phyloP scores from a whole-genome alignment of 345 rosid species.

The Physaria fendleri region DNA sequence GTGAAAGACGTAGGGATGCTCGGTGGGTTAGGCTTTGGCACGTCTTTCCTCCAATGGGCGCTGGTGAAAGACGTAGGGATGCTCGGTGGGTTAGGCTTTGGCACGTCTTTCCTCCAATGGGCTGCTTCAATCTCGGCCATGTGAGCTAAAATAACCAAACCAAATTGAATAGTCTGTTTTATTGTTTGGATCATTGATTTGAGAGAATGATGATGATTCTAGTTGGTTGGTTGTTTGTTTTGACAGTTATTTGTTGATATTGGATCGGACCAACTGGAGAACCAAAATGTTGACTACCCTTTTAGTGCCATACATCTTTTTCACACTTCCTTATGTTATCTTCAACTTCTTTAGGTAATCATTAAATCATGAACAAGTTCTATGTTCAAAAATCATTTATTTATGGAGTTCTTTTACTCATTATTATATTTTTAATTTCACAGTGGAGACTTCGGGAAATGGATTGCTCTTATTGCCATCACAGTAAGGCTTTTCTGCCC shows the following conservation, averaged over 20 bases:
- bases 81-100: conserved; percentile 69
- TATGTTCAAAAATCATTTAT: not conserved
- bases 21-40: conserved; percentile 70
- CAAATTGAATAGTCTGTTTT: not conserved
- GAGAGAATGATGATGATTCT: conserved; percentile 2
- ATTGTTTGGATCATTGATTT: not conserved
- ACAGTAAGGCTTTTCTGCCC: conserved; percentile 76
- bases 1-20: conserved; percentile 44
- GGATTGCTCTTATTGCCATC: conserved; percentile 76
- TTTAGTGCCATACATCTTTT: conserved; percentile 78
- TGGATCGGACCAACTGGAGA: conserved; percentile 95
- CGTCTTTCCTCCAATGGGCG: conserved; percentile 72
- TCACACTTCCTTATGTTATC: conserved; percentile 64
- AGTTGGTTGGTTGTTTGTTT: conserved; percentile 5
- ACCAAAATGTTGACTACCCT: conserved; percentile 89
- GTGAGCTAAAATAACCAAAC: conserved; percentile 31
- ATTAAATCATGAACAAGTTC: not conserved
- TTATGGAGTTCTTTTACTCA: not conserved
- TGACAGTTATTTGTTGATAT: conserved; percentile 67
- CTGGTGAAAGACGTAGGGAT: conserved; percentile 45
- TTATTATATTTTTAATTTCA: conserved; percentile 37
- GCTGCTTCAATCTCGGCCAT: conserved; percentile 80
- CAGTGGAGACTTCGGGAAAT: conserved; percentile 85
- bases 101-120: conserved; percentile 84
- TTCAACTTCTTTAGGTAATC: conserved; percentile 73